phyloP scores from a whole-genome alignment of 1,284 basidiomycete genomes.

The Moesziomyces globuligerus region DNA sequence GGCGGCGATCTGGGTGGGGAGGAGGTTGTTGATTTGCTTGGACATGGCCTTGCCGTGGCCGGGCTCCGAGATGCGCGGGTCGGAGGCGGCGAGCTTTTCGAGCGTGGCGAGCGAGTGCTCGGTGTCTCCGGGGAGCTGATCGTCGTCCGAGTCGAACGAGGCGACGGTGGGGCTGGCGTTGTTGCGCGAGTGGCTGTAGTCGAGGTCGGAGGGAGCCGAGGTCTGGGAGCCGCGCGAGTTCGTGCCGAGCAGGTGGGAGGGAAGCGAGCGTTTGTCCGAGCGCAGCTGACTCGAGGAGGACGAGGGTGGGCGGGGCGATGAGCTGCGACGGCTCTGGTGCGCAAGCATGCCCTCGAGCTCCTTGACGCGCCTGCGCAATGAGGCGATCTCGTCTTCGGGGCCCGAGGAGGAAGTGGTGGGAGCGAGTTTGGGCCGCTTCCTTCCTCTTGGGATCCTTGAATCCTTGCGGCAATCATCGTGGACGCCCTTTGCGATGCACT shows the following conservation, averaged over 20 bases:
- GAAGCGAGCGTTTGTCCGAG: slow-evolving; percentile 12
- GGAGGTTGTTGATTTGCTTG: slow-evolving; percentile 37
- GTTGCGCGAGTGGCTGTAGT: slow-evolving; percentile 11
- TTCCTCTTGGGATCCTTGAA: slow-evolving; percentile 40
- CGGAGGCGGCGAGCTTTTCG: slow-evolving; percentile 45
- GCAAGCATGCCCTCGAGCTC: slow-evolving; percentile 30
- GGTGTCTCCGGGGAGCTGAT: slow-evolving; percentile 27
- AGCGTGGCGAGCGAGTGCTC: slow-evolving; percentile 31
- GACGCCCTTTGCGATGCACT: slow-evolving; percentile 53
- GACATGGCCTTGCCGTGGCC: slow-evolving; percentile 31
- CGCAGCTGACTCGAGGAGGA: slow-evolving; percentile 10
- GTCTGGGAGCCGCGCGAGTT: slow-evolving; percentile 29
- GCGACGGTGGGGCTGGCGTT: slow-evolving; percentile 12
- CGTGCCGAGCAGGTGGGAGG: slow-evolving; percentile 23
- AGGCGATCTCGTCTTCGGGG: slow-evolving; percentile 25
- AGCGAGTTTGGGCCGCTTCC: slow-evolving; percentile 39
- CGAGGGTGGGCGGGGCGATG: slow-evolving; percentile 10
- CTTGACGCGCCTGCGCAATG: slow-evolving; percentile 34
- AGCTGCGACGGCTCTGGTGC: neutral
- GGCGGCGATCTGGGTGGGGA: slow-evolving; percentile 5
- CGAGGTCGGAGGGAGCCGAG: slow-evolving; percentile 21
- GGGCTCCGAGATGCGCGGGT: slow-evolving; percentile 34
- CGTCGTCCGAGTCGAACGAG: slow-evolving; percentile 32
- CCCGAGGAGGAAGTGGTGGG: slow-evolving; percentile 9
- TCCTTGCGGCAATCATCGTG: slow-evolving; percentile 53